Evolutionary conservation across 129 eudicot genomes (phyloP), one percentile per base, ranked within the genome.

Genomic region (Centella asiatica): DNA sequence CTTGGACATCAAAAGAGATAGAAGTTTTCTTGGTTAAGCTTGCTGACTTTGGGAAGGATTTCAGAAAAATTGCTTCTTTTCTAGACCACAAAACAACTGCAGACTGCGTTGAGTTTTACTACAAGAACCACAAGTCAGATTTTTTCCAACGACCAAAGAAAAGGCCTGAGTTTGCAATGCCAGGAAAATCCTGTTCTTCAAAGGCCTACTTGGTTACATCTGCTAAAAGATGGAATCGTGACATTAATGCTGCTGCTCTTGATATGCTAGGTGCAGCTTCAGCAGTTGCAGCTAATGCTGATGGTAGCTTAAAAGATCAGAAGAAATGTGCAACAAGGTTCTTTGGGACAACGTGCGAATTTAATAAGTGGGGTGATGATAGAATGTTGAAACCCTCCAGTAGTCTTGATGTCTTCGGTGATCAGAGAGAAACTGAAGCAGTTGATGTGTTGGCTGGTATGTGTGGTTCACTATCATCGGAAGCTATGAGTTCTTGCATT

Each of bases 371-470:
- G 58, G 54, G 53, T 44, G 72, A 57, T 27, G 70, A 52, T 63
- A 74, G 72, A 48, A 28, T 55, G 12, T 20, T 46, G 46, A 80
- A 81, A 48, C 69, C 79, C 40, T 73, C 81, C 19, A 73, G 68
- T 36, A 72, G 71, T 69, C 44, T 70, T 34, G 76, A 65, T 48
- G 26, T 57, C 4, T 64, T 34, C 20, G 74, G 75, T 57, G 71
- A 67, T 65, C 96, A 87, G 65, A 81, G 77, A 58, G 99, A 93
- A 66, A 74, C 83, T 1, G 85, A 60, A 28, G 96, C 99, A 33
- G 93, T 93, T 40, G 99, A 88, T 80, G 93, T 85, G 6, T 78
- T 93, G 77, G 99, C 95, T 20, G 96, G 95, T 45, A 93, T 88
- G 32, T 88, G 95, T 79, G 95, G 93, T 55, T 85, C 99, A 48